A percentile compares a stretch with the other conserved stretches of the same genome.
Evolutionary conservation across 257 asterid species (phyloP).

Genomic region (Rauvolfia tetraphylla): DNA sequence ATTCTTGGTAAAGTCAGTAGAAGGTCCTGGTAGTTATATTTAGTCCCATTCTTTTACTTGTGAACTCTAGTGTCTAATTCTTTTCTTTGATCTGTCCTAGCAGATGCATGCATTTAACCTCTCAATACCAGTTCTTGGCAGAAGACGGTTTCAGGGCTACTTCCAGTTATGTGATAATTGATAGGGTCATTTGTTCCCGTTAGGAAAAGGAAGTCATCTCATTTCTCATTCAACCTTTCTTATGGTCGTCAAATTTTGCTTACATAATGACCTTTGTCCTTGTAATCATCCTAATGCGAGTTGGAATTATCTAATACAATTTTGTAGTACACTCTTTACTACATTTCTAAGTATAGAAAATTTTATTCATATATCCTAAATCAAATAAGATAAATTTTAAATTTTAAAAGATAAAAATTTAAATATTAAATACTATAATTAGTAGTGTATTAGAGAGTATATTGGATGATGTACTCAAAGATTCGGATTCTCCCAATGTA

Average conservation of each 20-base stretch:
- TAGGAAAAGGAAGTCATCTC: background rate
- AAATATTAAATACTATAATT: too few species aligned
- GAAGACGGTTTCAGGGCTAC: background rate
- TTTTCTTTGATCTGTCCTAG: background rate
- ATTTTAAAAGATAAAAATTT: too few species aligned
- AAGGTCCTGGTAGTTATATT: background rate
- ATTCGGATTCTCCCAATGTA: background rate
- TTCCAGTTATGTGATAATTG: background rate
- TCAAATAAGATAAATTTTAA: too few species aligned
- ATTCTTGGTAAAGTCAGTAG: background rate
- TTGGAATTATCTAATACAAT: too few species aligned
- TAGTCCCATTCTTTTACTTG: background rate
- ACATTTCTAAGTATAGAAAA: too few species aligned
- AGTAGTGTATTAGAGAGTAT: too few species aligned
- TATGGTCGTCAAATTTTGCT: background rate
- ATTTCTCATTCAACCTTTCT: background rate
- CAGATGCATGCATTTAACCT: background rate
- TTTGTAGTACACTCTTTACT: too few species aligned
- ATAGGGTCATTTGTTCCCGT: background rate
- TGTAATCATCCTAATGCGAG: too few species aligned
- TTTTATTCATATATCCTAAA: too few species aligned
- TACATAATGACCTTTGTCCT: background rate
- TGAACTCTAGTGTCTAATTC: background rate
- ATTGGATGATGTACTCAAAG: too few species aligned
- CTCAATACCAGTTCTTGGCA: background rate